Evolutionary conservation across 495 filamentous ascomycete genomes (phyloP).

Genomic region (Lepidopterella palustris): DNA sequence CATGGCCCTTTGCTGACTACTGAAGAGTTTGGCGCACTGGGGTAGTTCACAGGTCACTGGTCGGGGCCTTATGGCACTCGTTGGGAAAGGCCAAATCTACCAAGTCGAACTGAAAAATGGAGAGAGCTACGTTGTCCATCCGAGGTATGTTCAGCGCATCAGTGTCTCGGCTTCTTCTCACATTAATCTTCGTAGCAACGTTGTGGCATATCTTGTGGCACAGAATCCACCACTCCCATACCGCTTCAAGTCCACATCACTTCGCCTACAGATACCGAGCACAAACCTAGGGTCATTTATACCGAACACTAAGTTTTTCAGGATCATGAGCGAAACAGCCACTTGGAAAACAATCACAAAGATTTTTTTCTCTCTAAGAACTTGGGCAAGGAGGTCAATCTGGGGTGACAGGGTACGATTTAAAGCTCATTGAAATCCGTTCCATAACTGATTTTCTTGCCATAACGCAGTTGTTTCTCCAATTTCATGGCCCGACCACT

Average conservation of each 20-base stretch:
- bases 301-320: slow-evolving; percentile 62
- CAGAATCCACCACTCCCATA: slow-evolving; percentile 70
- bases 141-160: slow-evolving; percentile 42
- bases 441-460: not conserved
- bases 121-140: slow-evolving; percentile 84
- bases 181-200: slow-evolving; percentile 49
- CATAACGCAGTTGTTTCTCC: slow-evolving; percentile 68
- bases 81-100: slow-evolving; percentile 80
- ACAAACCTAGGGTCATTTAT: slow-evolving; percentile 48
- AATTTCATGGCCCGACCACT: slow-evolving; percentile 78
- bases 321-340: slow-evolving; percentile 57
- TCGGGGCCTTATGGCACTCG: slow-evolving; percentile 75
- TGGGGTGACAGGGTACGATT: slow-evolving; percentile 74
- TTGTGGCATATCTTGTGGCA: slow-evolving; percentile 79
- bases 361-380: slow-evolving; percentile 58
- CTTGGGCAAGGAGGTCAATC: slow-evolving; percentile 70
- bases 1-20: slow-evolving; percentile 36
- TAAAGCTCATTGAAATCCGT: not conserved
- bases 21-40: slow-evolving; percentile 76
- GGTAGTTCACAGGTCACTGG: slow-evolving; percentile 83
- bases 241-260: slow-evolving; percentile 68
- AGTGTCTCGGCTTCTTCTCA: slow-evolving; percentile 2
- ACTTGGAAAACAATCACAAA: slow-evolving; percentile 61
- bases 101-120: slow-evolving; percentile 67
- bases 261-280: slow-evolving; percentile 73